A percentile compares a stretch with the other conserved stretches of the same genome.
These are phyloP conservation scores for Colletotrichum sp. DNA, from an alignment of 2,329 filamentous ascomycete genomes.

Conservation along the genomic window DNA sequence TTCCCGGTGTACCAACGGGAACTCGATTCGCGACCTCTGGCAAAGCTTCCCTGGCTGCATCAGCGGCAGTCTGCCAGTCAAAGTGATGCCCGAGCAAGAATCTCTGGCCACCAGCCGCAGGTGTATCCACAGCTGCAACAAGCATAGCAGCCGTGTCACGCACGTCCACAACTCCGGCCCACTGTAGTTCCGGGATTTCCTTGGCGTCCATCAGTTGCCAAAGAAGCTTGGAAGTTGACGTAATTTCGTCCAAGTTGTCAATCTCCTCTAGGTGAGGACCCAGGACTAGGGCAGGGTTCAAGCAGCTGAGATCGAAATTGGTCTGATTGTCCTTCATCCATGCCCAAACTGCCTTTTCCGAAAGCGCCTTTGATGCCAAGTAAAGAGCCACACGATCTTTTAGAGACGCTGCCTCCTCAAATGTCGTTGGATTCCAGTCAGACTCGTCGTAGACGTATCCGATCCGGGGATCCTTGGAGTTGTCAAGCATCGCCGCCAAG, in stretches of 20 bases:
- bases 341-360: neutral
- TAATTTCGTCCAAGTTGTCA: slow-evolving; percentile 26
- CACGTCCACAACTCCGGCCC: slow-evolving; percentile 35
- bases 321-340: slow-evolving; percentile 35
- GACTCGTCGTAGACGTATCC: neutral
- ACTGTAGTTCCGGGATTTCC: slow-evolving; percentile 19
- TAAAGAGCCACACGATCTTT: neutral
- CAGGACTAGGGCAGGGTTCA: slow-evolving; percentile 24
- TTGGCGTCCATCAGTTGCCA: slow-evolving; percentile 33
- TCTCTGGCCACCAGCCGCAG: neutral
- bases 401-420: neutral
- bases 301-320: slow-evolving; percentile 35
- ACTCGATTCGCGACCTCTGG: neutral
- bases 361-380: neutral
- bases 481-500: slow-evolving; percentile 22
- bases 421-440: neutral
- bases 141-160: slow-evolving; percentile 32
- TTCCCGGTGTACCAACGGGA: neutral
- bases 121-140: neutral
- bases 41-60: neutral
- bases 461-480: neutral
- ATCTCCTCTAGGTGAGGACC: slow-evolving; percentile 36
- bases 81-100: neutral
- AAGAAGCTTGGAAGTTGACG: slow-evolving; percentile 36
- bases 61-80: neutral